Evolutionary conservation across 164 flowering plant genomes (phyloP), one percentile per base, ranked within the genome.

Genomic region (Dillenia suffruticosa): DNA sequence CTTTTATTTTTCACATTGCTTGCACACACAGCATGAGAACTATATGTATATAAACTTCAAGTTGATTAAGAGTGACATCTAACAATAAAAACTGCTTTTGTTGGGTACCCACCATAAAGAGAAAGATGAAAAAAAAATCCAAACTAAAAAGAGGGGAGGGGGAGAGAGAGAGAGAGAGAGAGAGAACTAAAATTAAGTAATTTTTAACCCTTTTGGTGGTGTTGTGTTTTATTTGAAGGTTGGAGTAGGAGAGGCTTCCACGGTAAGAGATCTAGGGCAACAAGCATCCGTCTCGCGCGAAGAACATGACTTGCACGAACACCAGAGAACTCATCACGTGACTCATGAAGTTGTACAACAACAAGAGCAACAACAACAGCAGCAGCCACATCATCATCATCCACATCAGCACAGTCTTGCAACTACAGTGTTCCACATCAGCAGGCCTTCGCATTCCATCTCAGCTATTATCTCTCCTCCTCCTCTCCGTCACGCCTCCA

Each of bases 381-480:
- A 64, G 4, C 76, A 70, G 1, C 74, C 70, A 10, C 72, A 61
- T 22, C 72, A 59, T 14, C 71, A 63, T 26, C 75, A 62, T 19
- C 71, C 12, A 49, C 51, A 49, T 14, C 51, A 49, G 5, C 14
- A 49, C 6, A 32, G 58, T 32, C 63, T 74, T 15, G 72, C 87
- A 26, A 73, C 82, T 4, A 52, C 93, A 9, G 87, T 93, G 14
- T 88, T 77, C 79, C 90, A 90, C 63, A 70, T 89, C 65, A 87
- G 75, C 79, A 76, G 80, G 66, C 92, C 94, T 51, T 76, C 90
- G 10, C 84, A 78, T 70, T 78, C 97, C 17, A 79, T 86, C 70
- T 84, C 97, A 32, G 73, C 83, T 66, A 81, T 88, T 62, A 80
- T 89, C 53, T 65, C 93, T 54, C 84, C 93, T n/a, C 82, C 89